These are phyloP conservation scores for Prunus armeniaca DNA, from an alignment of 306 rosid species.

Conservation along the genomic window DNA sequence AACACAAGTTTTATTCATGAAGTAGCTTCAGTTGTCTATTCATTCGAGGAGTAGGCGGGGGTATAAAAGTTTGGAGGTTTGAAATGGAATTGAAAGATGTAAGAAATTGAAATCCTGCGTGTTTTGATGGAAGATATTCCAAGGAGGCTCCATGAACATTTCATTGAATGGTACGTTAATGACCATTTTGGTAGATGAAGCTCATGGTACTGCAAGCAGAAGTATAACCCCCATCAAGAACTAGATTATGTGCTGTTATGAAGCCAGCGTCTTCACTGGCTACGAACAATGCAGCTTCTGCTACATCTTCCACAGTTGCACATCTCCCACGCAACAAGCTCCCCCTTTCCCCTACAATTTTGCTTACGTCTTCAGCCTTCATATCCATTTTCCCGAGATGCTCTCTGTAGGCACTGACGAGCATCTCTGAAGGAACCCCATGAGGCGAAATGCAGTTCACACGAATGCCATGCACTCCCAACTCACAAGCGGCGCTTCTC, in stretches of 20 bases:
- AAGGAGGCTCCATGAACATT: too few relatives aligned
- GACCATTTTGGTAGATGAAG: constrained; percentile 41
- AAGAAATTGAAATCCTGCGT: too few relatives aligned
- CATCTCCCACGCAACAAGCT: constrained; percentile 66
- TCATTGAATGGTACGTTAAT: not conserved
- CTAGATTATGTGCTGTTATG: constrained; percentile 66
- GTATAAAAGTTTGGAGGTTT: too few relatives aligned
- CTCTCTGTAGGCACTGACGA: constrained; percentile 36
- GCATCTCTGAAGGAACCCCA: constrained; percentile 82
- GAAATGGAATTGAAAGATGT: too few relatives aligned
- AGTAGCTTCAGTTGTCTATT: too few relatives aligned
- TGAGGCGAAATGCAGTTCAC: constrained; percentile 75
- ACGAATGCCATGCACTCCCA: constrained; percentile 69
- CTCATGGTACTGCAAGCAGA: constrained; percentile 45
- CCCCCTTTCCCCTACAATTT: constrained; percentile 38
- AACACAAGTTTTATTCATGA: too few relatives aligned
- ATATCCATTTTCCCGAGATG: constrained; percentile 35
- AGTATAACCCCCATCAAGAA: constrained; percentile 77
- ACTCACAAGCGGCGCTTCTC: constrained; percentile 70
- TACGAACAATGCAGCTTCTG: constrained; percentile 59
- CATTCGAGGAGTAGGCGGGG: too few relatives aligned
- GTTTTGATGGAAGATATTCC: too few relatives aligned
- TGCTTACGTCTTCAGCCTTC: constrained; percentile 43
- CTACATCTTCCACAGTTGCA: constrained; percentile 54
- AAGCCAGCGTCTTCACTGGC: constrained; percentile 65